These are phyloP conservation scores for Sugiyamaella sp. DNA, from an alignment of 1,139 yeast genomes.

Conservation along the genomic window DNA sequence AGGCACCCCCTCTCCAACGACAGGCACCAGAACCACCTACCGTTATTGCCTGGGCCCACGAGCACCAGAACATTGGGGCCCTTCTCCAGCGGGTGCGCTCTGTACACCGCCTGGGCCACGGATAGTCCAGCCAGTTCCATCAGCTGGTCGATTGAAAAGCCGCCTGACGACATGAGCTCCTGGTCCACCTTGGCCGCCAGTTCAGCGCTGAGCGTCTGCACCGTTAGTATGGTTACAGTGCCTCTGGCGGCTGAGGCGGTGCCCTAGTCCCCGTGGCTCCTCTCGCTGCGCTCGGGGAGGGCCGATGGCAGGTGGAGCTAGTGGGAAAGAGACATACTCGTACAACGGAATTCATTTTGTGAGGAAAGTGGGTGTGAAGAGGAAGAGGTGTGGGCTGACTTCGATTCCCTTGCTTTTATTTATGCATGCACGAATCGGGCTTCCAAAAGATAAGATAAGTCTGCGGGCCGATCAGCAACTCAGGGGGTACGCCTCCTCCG, in stretches of 20 bases:
- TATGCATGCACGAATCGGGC: background rate
- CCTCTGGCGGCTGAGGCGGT: background rate
- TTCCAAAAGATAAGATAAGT: background rate
- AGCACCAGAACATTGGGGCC: conserved; percentile 60
- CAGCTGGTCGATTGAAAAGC: conserved; percentile 88
- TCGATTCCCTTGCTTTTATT: conserved; percentile 3
- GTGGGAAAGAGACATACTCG: conserved; percentile 1
- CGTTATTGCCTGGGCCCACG: conserved; percentile 96
- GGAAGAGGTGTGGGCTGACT: background rate
- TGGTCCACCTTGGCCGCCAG: conserved; percentile 79
- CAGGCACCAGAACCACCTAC: too few relatives aligned
- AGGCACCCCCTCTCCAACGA: too few relatives aligned
- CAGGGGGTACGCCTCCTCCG: too few relatives aligned
- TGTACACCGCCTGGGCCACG: conserved; percentile 83
- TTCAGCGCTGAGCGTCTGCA: conserved; percentile 44
- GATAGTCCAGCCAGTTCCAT: conserved; percentile 97
- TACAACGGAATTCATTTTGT: conserved; percentile 10
- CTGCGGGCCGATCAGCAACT: too few relatives aligned
- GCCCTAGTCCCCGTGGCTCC: conserved; percentile 1
- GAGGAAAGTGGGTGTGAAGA: background rate
- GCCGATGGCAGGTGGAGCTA: too few relatives aligned
- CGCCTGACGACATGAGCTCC: conserved; percentile 81
- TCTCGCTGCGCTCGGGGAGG: conserved; percentile 3
- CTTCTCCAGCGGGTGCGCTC: conserved; percentile 53
- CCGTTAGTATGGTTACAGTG: background rate